These are phyloP conservation scores for Ogataea nitratoaversa DNA, from an alignment of 805 yeast genomes.

Conservation along the genomic window DNA sequence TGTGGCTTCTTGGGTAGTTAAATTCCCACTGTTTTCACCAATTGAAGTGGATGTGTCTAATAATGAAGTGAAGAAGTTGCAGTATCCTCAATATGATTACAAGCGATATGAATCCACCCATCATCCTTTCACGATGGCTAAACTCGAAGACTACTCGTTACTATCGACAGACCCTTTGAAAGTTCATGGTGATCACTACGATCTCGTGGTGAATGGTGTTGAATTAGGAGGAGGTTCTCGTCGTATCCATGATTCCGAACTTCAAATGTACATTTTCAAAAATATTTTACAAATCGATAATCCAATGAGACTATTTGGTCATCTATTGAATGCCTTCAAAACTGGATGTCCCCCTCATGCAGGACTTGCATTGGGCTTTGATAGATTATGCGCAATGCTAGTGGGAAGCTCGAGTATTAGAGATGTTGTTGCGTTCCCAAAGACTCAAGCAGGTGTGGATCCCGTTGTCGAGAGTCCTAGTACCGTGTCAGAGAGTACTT, in stretches of 20 bases:
- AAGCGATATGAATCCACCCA: conserved; percentile 66
- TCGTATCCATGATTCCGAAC: conserved; percentile 80
- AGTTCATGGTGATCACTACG: conserved; percentile 89
- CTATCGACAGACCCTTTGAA: conserved; percentile 52
- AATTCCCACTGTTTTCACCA: conserved; percentile 90
- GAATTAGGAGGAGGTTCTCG: conserved; percentile 98
- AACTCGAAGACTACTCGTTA: conserved; percentile 58
- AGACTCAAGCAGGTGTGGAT: conserved; percentile 83
- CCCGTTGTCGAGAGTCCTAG: conserved; percentile 87
- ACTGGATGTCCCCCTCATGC: conserved; percentile 99
- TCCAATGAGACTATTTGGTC: conserved; percentile 72
- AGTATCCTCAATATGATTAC: conserved; percentile 60
- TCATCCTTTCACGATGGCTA: conserved; percentile 96
- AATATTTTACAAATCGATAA: conserved; percentile 56
- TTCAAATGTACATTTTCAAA: conserved; percentile 72
- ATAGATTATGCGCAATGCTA: conserved; percentile 87
- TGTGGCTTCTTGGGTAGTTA: conserved; percentile 81
- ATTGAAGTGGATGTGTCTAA: conserved; percentile 33
- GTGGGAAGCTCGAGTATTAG: conserved; percentile 73
- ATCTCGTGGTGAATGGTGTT: conserved; percentile 87
- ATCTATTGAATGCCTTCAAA: conserved; percentile 71
- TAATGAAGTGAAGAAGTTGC: conserved; percentile 14
- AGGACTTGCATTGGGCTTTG: conserved; percentile 94
- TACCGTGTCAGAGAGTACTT: conserved; percentile 43
- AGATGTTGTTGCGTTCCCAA: conserved; percentile 96